Evolutionary conservation across 2,329 filamentous ascomycete species (phyloP), one percentile per base, ranked within the genome.

Genomic region (Dichotomopilus funicola): DNA sequence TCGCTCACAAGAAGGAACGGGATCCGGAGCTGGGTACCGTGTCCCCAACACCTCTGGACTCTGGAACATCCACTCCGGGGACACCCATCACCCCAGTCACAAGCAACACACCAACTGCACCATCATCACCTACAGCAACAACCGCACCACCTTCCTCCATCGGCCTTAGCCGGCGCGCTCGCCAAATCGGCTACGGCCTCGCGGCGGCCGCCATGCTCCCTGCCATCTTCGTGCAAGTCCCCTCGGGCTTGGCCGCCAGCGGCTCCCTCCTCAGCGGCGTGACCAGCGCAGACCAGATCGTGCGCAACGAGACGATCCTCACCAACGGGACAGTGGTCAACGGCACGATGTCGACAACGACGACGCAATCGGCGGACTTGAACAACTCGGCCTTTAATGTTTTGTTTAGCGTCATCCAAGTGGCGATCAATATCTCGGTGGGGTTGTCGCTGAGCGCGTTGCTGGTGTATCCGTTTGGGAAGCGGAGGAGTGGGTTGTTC

Each of bases 201-300:
- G 91, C 91, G 0, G 90, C 90, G 0, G 89, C 89, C 0, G 87
- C 88, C 1, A 89, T 96, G 77, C 73, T 96, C 8, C 91, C 91
- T 0, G 91, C 87, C 5, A 95, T 96, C 60, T 95, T 95, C 60
- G 80, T 86, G 1, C 82, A 84, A 60, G 82, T 86, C 33, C 82
- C 82, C 0, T 81, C 78, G 19, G 80, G 82, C 34, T 71, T 86
- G n/a, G 82, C 82, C 3, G 80, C 80, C 0, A 75, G 76, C 34
- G 82, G 82, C 1, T 82, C 80, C 11, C 70, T 86, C 13, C 68
- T 85, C 5, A 78, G 79, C 6, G 82, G 83, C 12, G 71, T 86
- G 53, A 75, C 73, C 4, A 78, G 75, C 5, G 82, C 83, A 0
- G 74, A 85, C 58, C 72, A 77, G 51, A 75, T 83, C 45, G 80